Base-by-base conservation (phyloP, 345 rosid species). In the Dimocarpus longan region DNA sequence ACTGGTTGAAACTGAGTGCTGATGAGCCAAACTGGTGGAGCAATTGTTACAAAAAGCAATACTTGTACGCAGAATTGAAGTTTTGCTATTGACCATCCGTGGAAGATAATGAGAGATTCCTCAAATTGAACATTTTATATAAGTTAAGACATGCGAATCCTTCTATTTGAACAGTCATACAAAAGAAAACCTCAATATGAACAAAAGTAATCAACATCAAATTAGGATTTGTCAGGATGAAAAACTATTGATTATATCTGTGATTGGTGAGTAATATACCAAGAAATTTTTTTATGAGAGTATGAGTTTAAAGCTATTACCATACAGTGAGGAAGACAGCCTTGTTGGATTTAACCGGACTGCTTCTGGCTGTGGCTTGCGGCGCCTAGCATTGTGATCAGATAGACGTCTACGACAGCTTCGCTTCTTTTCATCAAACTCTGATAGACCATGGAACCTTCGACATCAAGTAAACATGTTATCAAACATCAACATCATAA, bases 301-400 rank as follows among this genome's bases (percentile, higher is more conserved):
- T 60, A 68, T 42, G 43, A 67, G 78, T 79, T 62, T 67, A 48
- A 77, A 78, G 79, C 52, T 72, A 73, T 63, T 90, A 95, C 98
- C 93, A 79, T 87, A 83, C 39, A 83, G 44, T 3, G 85, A 70
- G 6, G 91, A 68, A 40, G 87, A 85, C 40, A 89, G 83, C 24
- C 91, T 80, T 63, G 90, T 85, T 46, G 88, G 80, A 80, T 82
- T 89, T 68, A 88, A 65, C 59, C 83, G 91, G 67, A 85, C 74
- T 2, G 88, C 81, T 70, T 89, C 97, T 28, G 89, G 89, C 68
- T 87, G 98, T 72, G 95, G 94, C 82, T 93, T 95, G 78, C 99
- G 95, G 24, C 99, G 96, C 82, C 99, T 89, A 75, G 98, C 98
- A 89, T 95, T 95, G 79, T 95, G 99, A 87, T 95, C 96, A 70